These are phyloP conservation scores for Lentinula raphanica DNA, from an alignment of 768 basidiomycete species.

Conservation along the genomic window DNA sequence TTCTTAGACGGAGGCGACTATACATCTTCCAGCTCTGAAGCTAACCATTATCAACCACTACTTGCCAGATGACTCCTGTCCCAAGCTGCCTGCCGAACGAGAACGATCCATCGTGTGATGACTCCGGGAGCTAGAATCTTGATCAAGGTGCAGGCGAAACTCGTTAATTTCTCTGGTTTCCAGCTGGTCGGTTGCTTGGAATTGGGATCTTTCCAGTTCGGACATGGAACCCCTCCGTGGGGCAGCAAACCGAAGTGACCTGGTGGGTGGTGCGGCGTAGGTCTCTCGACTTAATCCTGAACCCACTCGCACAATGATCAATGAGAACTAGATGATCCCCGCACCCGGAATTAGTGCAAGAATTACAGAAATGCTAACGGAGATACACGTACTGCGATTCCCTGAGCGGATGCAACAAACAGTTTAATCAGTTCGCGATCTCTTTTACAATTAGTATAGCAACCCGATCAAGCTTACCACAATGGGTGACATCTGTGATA, in stretches of 20 bases:
- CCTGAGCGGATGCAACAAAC: background rate
- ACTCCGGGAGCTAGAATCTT: background rate
- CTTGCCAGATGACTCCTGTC: background rate
- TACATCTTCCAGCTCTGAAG: too few species aligned
- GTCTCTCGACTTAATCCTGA: background rate
- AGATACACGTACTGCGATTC: background rate
- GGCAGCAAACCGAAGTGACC: background rate
- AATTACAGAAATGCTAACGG: background rate
- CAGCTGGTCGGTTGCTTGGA: background rate
- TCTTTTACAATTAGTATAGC: too few species aligned
- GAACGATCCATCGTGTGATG: background rate
- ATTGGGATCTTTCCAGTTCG: background rate
- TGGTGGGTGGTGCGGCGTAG: background rate
- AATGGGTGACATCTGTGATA: background rate
- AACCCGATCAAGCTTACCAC: background rate
- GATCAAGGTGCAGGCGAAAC: background rate
- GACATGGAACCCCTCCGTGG: background rate
- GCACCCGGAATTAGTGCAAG: too few species aligned
- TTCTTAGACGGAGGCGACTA: too few species aligned
- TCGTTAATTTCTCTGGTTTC: background rate
- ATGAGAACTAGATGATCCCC: background rate
- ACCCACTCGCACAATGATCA: background rate
- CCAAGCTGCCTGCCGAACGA: background rate
- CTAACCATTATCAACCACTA: too few species aligned
- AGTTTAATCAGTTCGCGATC: too few species aligned